Base-by-base conservation (phyloP, 2,329 filamentous ascomycete genomes). In the Cercospora zeina region DNA sequence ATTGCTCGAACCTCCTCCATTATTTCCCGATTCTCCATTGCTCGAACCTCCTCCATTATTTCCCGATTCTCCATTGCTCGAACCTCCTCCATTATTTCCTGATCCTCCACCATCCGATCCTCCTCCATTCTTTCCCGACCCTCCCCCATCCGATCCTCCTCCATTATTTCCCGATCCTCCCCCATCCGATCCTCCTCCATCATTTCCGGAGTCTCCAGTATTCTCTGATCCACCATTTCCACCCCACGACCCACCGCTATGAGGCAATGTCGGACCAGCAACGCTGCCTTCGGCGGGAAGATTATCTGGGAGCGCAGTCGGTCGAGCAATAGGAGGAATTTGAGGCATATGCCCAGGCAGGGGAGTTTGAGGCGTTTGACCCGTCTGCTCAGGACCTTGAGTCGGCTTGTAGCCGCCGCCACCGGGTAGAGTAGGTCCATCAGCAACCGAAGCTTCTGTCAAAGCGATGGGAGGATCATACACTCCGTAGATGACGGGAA, bases 391-490 rank as follows among this genome's bases (percentile, higher is more conserved):
- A 8, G 19, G 11, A 14, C 49, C 27, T 10, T 42, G 14, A 6
- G 56, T 51, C 13, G 47, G 31, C 19, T 37, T 59, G 9, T 59
- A 51, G 6, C 56, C 56, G 10, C 45, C 45, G 6, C 56, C 56
- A 5, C 45, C 45, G n/a, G 61, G 61, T 6, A 63, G 13, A 0
- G 61, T 63, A 3, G 61, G 37, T 4, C 36, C 54, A 6, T 36
- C 39, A 1, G 61, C 61, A 16, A 42, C 50, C 3, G 53, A 54
- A 30, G 61, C 61, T 10, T 24, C 30, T n/a, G 56, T 59, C 14
- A 63, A 50, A 37, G 63, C 63, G 14, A 67, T 62, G 6, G 65
- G 65, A 21, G 63, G 63, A 27, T 67, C 63, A 33, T 67, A 67
- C 1, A 67, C 63, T 31, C 65, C 65, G 36, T 60, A 66, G 21